phyloP scores from a whole-genome alignment of 176 grass and related monocot genomes.

The Triticum urartu region DNA sequence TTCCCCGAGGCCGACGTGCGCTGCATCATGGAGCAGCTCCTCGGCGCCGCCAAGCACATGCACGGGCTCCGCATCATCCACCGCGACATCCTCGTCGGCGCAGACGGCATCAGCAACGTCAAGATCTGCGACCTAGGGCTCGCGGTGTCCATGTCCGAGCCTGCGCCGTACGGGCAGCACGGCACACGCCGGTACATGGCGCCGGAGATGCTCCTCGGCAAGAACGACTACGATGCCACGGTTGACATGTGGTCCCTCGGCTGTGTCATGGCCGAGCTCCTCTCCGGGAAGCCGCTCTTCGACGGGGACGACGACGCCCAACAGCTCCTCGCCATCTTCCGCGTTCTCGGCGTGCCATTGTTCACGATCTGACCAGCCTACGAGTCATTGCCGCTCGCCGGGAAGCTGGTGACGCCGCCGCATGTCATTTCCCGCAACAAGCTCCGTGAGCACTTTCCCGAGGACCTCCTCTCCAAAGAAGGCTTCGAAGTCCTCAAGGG shows the following conservation, averaged over 20 bases:
- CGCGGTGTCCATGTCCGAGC: background rate
- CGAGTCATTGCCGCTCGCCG: background rate
- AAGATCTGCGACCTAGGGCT: background rate
- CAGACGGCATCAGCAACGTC: background rate
- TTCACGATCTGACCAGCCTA: background rate
- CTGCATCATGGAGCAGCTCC: slow-evolving; percentile 37
- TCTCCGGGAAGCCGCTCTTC: background rate
- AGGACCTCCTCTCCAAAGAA: background rate
- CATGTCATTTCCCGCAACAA: background rate
- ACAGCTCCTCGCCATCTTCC: background rate
- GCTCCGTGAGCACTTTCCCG: background rate
- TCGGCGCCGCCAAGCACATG: slow-evolving; percentile 27
- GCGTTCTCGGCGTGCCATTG: background rate
- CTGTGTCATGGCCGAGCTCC: slow-evolving; percentile 14
- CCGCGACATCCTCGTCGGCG: slow-evolving; percentile 56
- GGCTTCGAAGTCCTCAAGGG: background rate
- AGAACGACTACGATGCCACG: background rate
- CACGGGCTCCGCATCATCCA: slow-evolving; percentile 67
- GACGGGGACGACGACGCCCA: no score
- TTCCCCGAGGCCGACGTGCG: slow-evolving; percentile 27
- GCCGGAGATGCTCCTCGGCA: background rate
- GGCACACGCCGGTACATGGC: background rate
- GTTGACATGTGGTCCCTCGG: slow-evolving; percentile 16
- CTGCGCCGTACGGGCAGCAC: background rate
- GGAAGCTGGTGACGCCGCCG: background rate